phyloP scores from a whole-genome alignment of 192 early-diverging fungal genomes.

The Allomyces macrogynus region DNA sequence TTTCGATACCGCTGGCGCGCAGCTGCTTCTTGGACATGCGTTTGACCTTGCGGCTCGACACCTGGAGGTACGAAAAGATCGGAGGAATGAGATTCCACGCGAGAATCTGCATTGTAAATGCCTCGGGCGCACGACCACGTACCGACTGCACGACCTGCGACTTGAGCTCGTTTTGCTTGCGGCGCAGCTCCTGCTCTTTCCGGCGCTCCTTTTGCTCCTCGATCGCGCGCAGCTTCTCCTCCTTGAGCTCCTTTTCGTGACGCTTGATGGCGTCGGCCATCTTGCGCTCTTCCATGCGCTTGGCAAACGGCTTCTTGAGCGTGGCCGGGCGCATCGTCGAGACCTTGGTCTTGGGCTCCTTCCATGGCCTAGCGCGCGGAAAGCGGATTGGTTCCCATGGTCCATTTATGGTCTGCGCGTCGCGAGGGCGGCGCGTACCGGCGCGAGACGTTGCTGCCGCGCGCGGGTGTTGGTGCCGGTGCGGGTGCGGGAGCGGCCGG shows the following conservation, averaged over 20 bases:
- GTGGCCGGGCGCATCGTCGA: not conserved
- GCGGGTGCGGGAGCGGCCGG: no score
- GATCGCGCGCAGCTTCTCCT: not conserved
- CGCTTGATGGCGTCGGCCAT: not conserved
- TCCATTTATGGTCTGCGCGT: no score
- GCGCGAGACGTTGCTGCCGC: not conserved
- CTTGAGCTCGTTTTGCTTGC: not conserved
- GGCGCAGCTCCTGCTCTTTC: not conserved
- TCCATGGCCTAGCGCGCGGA: not conserved
- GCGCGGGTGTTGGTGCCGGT: no score
- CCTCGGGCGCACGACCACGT: no score
- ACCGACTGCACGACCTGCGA: not conserved
- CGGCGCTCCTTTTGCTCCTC: not conserved
- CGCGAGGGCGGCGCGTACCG: not conserved
- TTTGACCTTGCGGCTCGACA: not conserved
- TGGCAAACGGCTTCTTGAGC: not conserved
- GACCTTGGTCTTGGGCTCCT: not conserved
- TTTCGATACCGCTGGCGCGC: not conserved
- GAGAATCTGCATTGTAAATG: no score
- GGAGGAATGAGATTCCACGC: no score
- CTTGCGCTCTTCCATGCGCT: not conserved
- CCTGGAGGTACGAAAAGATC: no score
- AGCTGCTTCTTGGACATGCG: slow-evolving; percentile 1
- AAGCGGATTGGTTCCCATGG: no score
- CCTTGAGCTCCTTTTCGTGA: not conserved